Evolutionary conservation across 495 filamentous ascomycete genomes (phyloP), one percentile per base, ranked within the genome.

Genomic region (Usnea hakonensis): DNA sequence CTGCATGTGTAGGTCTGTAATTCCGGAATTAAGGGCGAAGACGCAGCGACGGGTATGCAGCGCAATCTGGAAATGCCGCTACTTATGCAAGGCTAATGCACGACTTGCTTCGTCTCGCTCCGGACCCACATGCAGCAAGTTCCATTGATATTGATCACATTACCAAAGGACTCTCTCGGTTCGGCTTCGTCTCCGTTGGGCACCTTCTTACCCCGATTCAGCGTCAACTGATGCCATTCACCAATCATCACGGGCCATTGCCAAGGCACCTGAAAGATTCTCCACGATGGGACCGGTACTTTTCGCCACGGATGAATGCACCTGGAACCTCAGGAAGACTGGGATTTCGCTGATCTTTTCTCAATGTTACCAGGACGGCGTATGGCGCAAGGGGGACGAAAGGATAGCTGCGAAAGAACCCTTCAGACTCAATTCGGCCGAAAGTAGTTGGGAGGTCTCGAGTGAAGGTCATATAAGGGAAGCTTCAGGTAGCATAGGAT

Each of bases 161-260:
- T 50, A 5, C 11, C 26, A 16, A 17, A 32, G 48, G 48, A 32
- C 9, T 52, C 48, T 17, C 28, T 32, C 48, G 48, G 48, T 52
- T 9, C 9, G 16, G 14, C 5, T 13, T 14, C 17, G 19, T 50
- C 14, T 30, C n/a, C n/a, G n/a, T n/a, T n/a, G n/a, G 26, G 46
- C 0, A 28, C 30, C 14, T 30, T 14, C 3, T 7, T 30, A 30
- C 26, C 2, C 48, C 19, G 19, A 32, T 52, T n/a, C 44, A 54
- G 37, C 40, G n/a, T 13, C 13, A 32, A n/a, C n/a, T 37, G 30
- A 38, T 62, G 41, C 60, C 17, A 35, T 40, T 57, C 44, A 57
- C 60, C 40, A 32, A 10, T 46, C 14, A 30, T 54, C 28, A 8
- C 5, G 16, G 2, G 13, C 13, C 26, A 11, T 14, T 50, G 2